A percentile compares a stretch with the other conserved stretches of the same genome.
Evolutionary conservation across 306 rosid species (phyloP).

Genomic region (Adenanthera pavonina): DNA sequence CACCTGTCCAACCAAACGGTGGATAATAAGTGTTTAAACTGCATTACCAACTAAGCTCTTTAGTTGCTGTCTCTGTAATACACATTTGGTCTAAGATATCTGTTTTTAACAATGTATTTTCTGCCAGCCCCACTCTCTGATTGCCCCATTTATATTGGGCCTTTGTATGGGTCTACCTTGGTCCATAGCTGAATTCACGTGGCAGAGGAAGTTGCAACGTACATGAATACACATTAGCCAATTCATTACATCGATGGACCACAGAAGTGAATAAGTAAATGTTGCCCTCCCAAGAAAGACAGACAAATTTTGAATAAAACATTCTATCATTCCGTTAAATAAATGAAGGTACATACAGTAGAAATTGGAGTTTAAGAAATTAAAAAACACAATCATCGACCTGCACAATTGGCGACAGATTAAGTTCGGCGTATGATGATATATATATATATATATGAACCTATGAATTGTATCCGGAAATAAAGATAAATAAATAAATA

Average conservation of each 20-base stretch:
- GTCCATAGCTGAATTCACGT: background rate
- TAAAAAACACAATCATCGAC: background rate
- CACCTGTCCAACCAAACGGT: no score
- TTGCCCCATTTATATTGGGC: background rate
- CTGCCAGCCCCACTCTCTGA: background rate
- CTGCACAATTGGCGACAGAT: no score
- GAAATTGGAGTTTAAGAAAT: background rate
- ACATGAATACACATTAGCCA: background rate
- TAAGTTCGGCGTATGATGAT: background rate
- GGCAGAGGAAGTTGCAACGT: background rate
- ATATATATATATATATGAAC: background rate
- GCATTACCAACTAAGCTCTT: no score
- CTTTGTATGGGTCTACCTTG: background rate
- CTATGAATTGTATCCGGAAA: background rate
- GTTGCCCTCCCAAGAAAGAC: no score
- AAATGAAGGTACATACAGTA: background rate
- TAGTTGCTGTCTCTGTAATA: no score
- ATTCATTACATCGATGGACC: background rate
- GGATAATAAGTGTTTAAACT: no score
- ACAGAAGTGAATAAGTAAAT: no score
- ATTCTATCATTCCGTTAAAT: background rate
- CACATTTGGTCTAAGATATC: no score
- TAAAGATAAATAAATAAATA: slow-evolving; percentile 16
- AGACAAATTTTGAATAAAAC: background rate
- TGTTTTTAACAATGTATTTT: background rate